A percentile compares a stretch with the other conserved stretches of the same genome.
Conservation (phyloP, 2,329 filamentous ascomycete species). For the Hortaea sp. region DNA sequence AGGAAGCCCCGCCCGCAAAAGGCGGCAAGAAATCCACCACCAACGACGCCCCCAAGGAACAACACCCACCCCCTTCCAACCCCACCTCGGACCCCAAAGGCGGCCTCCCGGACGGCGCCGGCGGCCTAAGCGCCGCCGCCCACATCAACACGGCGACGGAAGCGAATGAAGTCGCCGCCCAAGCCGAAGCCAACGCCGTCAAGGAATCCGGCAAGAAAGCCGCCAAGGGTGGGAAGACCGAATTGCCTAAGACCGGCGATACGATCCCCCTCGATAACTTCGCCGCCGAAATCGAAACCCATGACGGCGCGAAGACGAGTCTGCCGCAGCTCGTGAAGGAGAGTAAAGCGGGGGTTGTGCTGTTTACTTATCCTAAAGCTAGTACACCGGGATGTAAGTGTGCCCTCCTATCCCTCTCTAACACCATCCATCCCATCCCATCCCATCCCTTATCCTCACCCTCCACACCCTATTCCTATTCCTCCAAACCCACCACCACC, state of each 20-base stretch:
- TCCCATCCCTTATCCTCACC: background rate
- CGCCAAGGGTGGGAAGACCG: slow-evolving; percentile 11
- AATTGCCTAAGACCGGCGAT: slow-evolving; percentile 37
- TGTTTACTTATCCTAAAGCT: slow-evolving; percentile 94
- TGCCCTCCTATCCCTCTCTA: no score
- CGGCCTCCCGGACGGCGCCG: slow-evolving; percentile 9
- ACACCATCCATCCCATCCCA: background rate
- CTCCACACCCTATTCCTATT: background rate
- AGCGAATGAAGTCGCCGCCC: slow-evolving; percentile 7
- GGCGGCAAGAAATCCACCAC: slow-evolving; percentile 33
- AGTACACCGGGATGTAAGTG: slow-evolving; percentile 86
- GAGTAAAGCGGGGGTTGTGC: slow-evolving; percentile 75
- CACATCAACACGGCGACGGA: slow-evolving; percentile 6
- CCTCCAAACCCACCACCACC: no score
- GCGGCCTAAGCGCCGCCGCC: slow-evolving; percentile 7
- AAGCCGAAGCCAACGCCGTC: slow-evolving; percentile 4
- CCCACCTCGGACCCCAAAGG: slow-evolving; percentile 8
- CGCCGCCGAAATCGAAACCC: slow-evolving; percentile 66
- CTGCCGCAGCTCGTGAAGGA: slow-evolving; percentile 71
- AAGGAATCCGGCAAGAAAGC: slow-evolving; percentile 10
- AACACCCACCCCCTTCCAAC: slow-evolving; percentile 6
- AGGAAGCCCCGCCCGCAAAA: slow-evolving; percentile 30
- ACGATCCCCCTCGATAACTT: slow-evolving; percentile 45
- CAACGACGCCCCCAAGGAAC: slow-evolving; percentile 14
- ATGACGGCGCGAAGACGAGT: slow-evolving; percentile 71